Base-by-base conservation (phyloP, 192 early-diverging fungal species). In the Coemansia furcata region DNA sequence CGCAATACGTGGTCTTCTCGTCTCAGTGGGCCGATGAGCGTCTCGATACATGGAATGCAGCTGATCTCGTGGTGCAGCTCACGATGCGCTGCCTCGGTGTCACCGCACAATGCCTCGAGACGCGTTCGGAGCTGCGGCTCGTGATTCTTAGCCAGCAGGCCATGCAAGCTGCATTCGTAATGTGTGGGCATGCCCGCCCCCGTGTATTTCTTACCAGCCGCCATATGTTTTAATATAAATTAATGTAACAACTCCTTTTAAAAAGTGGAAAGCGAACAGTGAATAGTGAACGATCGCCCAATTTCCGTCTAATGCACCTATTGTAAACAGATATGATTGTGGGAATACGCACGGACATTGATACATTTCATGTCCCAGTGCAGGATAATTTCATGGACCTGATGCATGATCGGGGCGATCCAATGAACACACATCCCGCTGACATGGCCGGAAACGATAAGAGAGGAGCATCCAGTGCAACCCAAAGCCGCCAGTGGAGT, bases 1-100 rank as follows among this genome's bases (percentile, higher is more conserved):
- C 89, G 80, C 37, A 93, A 74, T 26, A 89, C 74, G 38, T 90
- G 83, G 82, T 94, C 92, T 38, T 92, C 89, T 60, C 91, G 88
- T 39, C 92, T 80, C 32, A 77, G 71, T 47, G 89, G 89, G 55
- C 92, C 92, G 40, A 83, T 68, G 0, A 89, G 86, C 35, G 91
- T 92, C 65, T 89, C 85, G 19, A 86, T 87, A 85, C 78, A 71
- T 12, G 92, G 92, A 15, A 84, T 75, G 63, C 85, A 91, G 19
- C 75, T 84, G 32, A 92, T 86, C 62, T 91, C 89, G 69, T 90
- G 88, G 71, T 91, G 88, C 71, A 83, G 71, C 21, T 89, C 80
- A 65, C 80, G 76, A 17, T 85, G 62, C 14, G 78, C 76, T 3
- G 84, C 72, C 26, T 89, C 84, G 8, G 83, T 84, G 63, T 80